Base-by-base conservation (phyloP, 139 green algal species). In the Mesotaenium endlicherianum region DNA sequence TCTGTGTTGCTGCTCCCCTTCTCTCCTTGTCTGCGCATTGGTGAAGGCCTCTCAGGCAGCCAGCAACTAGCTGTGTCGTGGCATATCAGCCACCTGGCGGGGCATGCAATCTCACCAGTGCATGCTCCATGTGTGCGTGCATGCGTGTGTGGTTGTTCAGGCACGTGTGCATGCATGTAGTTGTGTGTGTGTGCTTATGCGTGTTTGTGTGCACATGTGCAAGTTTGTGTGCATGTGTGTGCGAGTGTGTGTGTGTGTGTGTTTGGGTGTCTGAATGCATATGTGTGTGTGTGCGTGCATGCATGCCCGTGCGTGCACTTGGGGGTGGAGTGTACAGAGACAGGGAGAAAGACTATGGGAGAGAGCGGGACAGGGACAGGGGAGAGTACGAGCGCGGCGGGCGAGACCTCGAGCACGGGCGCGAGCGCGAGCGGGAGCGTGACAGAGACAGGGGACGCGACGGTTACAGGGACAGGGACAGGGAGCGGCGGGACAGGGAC, bases 401-500 rank as follows among this genome's bases (percentile, higher is more conserved):
- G 8, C 6, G 60, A 5, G 60, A 72, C 43, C 77, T 53, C 6
- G 1, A 77, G 31, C n/a, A 42, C 20, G 5, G 11, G 26, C 30
- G 67, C 20, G 77, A 77, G 16, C 77, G 77, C 6, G 78, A 85
- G 5, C 17, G 60, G 16, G 78, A 58, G 1, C 34, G 49, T 38
- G 80, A 86, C 20, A 38, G 80, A 17, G 80, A 86, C 59, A 47
- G 80, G 1, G 69, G 50, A 0, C 26, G 50, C 0, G 47, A 83
- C 1, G 17, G 75, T 11, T 41, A 82, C 20, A 41, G 75, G 39
- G 75, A 83, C 5, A 38, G 78, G 3, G 78, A 85, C 6, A 42
- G 76, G 26, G 44, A 85, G 0, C 34, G 78, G 39, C 36, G 76
- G 67, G 76, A 83, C 47, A 47, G 76, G 1, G 76, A 83, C 26